phyloP scores from a whole-genome alignment of 2,329 filamentous ascomycete species.

The Erysiphe neolycopersici region DNA sequence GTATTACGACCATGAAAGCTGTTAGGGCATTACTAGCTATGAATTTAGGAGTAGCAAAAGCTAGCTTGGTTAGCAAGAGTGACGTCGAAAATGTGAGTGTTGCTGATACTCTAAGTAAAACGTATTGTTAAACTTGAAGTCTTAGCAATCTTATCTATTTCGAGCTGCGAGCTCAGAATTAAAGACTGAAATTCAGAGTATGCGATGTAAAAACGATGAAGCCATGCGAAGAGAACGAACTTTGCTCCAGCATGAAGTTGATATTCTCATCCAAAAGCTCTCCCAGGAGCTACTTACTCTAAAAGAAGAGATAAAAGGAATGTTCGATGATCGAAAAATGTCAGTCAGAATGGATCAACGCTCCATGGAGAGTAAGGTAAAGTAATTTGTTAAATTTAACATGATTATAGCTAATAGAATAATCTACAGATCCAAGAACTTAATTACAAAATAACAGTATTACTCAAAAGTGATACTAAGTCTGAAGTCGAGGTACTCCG shows the following conservation, averaged over 20 bases:
- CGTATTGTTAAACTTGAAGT: background rate
- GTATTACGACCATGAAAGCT: constrained; percentile 76
- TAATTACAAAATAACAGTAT: constrained; percentile 86
- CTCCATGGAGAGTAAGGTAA: constrained; percentile 50
- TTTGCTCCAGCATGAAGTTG: constrained; percentile 79
- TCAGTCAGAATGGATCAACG: constrained; percentile 70
- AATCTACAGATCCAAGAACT: constrained; percentile 53
- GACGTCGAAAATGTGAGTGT: constrained; percentile 53
- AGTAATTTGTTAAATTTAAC: constrained; percentile 10
- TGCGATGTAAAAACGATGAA: constrained; percentile 51
- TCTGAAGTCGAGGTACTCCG: constrained; percentile 76
- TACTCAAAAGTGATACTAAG: constrained; percentile 68
- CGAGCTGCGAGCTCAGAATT: constrained; percentile 81
- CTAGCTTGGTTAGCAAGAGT: constrained; percentile 62
- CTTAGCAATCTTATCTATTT: constrained; percentile 66
- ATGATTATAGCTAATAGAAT: background rate
- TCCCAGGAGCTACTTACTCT: constrained; percentile 59
- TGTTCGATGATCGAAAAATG: constrained; percentile 95
- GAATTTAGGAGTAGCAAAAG: constrained; percentile 59
- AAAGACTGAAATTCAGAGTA: constrained; percentile 59
- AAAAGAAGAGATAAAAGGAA: constrained; percentile 76
- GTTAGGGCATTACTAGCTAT: constrained; percentile 49
- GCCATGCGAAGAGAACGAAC: constrained; percentile 59
- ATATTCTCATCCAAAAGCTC: constrained; percentile 64
- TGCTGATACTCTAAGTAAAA: background rate